A percentile compares a stretch with the other conserved stretches of the same genome.
These are phyloP conservation scores for Dryas integrifolia DNA, from an alignment of 331 rosid species.

Conservation along the genomic window DNA sequence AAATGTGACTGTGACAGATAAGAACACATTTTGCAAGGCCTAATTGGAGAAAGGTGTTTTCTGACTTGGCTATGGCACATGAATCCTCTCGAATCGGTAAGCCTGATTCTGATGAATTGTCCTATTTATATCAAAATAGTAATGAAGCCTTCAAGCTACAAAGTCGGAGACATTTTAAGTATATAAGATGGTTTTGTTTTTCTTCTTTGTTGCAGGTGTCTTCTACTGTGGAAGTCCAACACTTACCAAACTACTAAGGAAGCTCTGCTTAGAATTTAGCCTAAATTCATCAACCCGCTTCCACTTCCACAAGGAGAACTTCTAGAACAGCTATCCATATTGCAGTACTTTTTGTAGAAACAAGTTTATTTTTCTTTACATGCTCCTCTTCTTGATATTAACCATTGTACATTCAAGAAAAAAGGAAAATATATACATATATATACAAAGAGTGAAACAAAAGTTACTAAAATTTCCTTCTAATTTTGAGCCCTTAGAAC, in stretches of 20 bases:
- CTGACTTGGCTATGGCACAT: slow-evolving; percentile 52
- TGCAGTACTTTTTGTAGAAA: not conserved
- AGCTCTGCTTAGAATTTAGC: slow-evolving; percentile 69
- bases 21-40: slow-evolving; percentile 90
- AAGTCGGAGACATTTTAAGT: not conserved
- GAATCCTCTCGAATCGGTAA: slow-evolving; percentile 63
- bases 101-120: not conserved
- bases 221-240: slow-evolving; percentile 82
- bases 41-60: slow-evolving; percentile 78
- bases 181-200: not conserved
- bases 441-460: not conserved
- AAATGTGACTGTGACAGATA: slow-evolving; percentile 50
- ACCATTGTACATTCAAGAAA: not conserved
- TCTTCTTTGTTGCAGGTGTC: slow-evolving; percentile 56
- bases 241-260: slow-evolving; percentile 50
- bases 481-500: not conserved
- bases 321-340: slow-evolving; percentile 36
- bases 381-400: not conserved
- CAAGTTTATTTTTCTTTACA: not conserved
- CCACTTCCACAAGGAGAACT: slow-evolving; percentile 87
- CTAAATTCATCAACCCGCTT: slow-evolving; percentile 65
- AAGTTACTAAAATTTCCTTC: not conserved
- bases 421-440: not conserved
- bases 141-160: not conserved
- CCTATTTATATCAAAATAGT: not conserved